Base-by-base conservation (phyloP, 805 yeast genomes). In the Metschnikowia amazonensis region DNA sequence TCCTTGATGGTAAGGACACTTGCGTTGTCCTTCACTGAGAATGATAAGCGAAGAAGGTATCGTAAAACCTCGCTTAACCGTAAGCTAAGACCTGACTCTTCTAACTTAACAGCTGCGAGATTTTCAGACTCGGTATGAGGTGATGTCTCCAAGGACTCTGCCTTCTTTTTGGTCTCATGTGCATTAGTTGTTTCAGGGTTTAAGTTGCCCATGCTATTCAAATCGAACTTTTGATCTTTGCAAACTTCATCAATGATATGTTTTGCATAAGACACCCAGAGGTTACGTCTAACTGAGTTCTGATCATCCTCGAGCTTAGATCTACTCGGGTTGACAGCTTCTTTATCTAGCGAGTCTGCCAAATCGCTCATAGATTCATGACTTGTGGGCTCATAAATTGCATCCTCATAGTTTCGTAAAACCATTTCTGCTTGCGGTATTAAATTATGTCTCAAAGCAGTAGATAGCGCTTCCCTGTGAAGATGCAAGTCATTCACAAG, bases 381-480 rank as follows among this genome's bases (percentile, higher is more conserved):
- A 14, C 14, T 23, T 5, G 14, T 17, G 11, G 36, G 20, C 24
- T 33, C 32, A 38, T 44, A 38, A 30, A 39, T 43, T 8, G 51
- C 43, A 37, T 35, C 51, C 41, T 66, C 72, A 47, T 60, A 69
- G 24, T 59, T 62, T 30, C 57, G 60, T 42, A 71, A 52, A 1
- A 70, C 68, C 49, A 58, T 62, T 35, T 66, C 70, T 0, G 66
- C 90, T 36, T 79, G 66, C 20, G 81, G 83, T 5, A 80, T 64
- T 54, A 84, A 66, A 28, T 78, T 77, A 49, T 79, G 66, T 3
- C 77, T 74, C 37, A 94, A 67, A 0, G 97, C 92, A 45, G 94
- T 62, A 40, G 74, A 73, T 29, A 90, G 80, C 0, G 98, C 97
- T 44, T 86, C 89, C 49, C 89, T 95, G 58, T 75, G 86, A 37